Evolutionary conservation across 2,329 filamentous ascomycete genomes (phyloP).

Genomic region (Aspergillus pseudotamarii): DNA sequence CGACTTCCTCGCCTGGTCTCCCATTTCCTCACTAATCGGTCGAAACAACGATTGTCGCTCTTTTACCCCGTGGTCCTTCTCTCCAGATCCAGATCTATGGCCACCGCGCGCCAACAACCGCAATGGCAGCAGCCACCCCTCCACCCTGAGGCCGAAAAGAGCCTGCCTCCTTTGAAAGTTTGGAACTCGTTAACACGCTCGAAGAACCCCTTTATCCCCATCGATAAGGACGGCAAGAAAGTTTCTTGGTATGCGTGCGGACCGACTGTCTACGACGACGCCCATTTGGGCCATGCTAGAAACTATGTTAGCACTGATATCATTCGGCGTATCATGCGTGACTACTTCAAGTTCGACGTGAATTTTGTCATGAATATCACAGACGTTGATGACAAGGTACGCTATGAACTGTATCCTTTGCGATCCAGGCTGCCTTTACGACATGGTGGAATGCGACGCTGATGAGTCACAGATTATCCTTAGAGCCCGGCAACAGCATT

Average conservation of each 20-base stretch:
- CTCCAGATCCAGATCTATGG: constrained; percentile 27
- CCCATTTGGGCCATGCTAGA: constrained; percentile 79
- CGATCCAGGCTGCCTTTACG: not conserved
- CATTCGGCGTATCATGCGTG: constrained; percentile 75
- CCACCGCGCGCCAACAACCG: constrained; percentile 45
- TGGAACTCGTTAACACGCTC: constrained; percentile 78
- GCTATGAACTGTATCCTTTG: not conserved
- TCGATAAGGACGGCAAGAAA: constrained; percentile 67
- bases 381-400: constrained; percentile 75
- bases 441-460: constrained; percentile 2
- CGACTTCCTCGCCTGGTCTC: constrained; percentile 18
- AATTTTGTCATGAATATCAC: constrained; percentile 94
- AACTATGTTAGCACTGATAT: constrained; percentile 94
- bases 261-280: constrained; percentile 81
- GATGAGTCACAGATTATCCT: constrained; percentile 58
- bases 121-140: constrained; percentile 46
- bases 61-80: constrained; percentile 19
- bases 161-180: constrained; percentile 65
- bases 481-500: constrained; percentile 72
- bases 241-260: constrained; percentile 89
- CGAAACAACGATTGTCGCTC: constrained; percentile 1
- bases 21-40: constrained; percentile 7
- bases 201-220: constrained; percentile 74
- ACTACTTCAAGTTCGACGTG: constrained; percentile 82
- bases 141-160: constrained; percentile 32